Percentiles rank a stretch among this genome's conserved stretches.
Conservation (phyloP, 148 eudicot species). For the Amaranthus palmeri region DNA sequence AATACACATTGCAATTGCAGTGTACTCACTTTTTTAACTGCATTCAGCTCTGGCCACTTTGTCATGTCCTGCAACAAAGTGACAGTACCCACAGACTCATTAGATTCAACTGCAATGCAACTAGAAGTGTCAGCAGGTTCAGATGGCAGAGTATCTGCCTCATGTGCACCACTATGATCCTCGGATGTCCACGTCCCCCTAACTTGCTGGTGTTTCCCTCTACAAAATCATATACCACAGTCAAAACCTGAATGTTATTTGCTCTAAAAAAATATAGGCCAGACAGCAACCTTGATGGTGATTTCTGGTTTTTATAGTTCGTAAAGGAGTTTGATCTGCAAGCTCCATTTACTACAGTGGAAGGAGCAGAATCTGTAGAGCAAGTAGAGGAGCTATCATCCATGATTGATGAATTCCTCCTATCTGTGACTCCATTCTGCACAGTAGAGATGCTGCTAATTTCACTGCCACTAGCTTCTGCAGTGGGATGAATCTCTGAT, state of each 20-base stretch:
- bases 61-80: slow-evolving; percentile 40
- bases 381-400: slow-evolving; percentile 88
- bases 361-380: slow-evolving; percentile 74
- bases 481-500: slow-evolving; percentile 54
- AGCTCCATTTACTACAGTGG: slow-evolving; percentile 44
- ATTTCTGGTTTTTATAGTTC: slow-evolving; percentile 43
- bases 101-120: slow-evolving; percentile 32
- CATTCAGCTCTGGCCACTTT: slow-evolving; percentile 49
- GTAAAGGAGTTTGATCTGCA: slow-evolving; percentile 38
- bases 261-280: not conserved
- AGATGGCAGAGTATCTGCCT: slow-evolving; percentile 32
- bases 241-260: not conserved
- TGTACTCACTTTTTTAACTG: slow-evolving; percentile 48
- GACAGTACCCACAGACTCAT: slow-evolving; percentile 36
- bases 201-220: slow-evolving; percentile 53
- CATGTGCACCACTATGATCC: slow-evolving; percentile 37
- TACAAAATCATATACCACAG: slow-evolving; percentile 25
- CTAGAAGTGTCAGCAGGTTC: slow-evolving; percentile 41
- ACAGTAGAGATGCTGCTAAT: slow-evolving; percentile 37
- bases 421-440: slow-evolving; percentile 65
- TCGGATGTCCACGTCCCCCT: slow-evolving; percentile 31
- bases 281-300: slow-evolving; percentile 48
- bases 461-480: slow-evolving; percentile 50
- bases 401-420: slow-evolving; percentile 43
- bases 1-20: not conserved